Base-by-base conservation (phyloP, 352 stramenopile species). In the Globisporangium orthogonon region DNA sequence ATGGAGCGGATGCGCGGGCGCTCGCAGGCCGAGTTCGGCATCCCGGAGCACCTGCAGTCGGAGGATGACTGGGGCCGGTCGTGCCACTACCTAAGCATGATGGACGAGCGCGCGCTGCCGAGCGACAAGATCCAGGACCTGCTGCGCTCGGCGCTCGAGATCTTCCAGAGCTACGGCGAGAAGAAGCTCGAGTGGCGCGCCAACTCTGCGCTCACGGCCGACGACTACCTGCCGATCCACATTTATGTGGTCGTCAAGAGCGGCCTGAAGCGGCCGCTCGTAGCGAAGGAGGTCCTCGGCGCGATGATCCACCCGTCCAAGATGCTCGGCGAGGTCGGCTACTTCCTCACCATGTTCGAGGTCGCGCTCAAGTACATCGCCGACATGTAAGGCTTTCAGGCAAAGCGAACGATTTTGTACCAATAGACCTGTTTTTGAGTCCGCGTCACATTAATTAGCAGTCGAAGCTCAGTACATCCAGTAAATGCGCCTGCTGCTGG, bases 281-380 rank as follows among this genome's bases (percentile, higher is more conserved):
- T 81, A 50, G 76, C 81, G 7, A 91, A 91, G 52, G 82, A 91
- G 58, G 73, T 85, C 37, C 58, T 94, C 37, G 78, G 78, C 13
- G 76, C 82, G 31, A 91, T 94, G 80, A 91, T 91, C 56, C 82
- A 94, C 58, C 84, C 84, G 58, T 87, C 74, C 18, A 73, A 86
- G 64, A 91, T 92, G 79, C 65, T 89, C 33, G 80, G 82, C 49
- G 84, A 94, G 60, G 74, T 89, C 30, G 84, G 84, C 29, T 94
- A 94, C 61, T 90, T 91, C 60, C 77, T 94, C 56, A 94, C 84
- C 37, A 91, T 94, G 82, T 92, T 94, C 44, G 82, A 91, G 54
- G 84, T 90, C 62, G 84, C 84, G 37, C 73, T 94, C 64, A 82
- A 94, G 69, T 94, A 92, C 68, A 83, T 94, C 69, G 83, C 77